Evolutionary conservation across 768 basidiomycete species (phyloP), one percentile per base, ranked within the genome.

Genomic region (Pleurotus giganteus): DNA sequence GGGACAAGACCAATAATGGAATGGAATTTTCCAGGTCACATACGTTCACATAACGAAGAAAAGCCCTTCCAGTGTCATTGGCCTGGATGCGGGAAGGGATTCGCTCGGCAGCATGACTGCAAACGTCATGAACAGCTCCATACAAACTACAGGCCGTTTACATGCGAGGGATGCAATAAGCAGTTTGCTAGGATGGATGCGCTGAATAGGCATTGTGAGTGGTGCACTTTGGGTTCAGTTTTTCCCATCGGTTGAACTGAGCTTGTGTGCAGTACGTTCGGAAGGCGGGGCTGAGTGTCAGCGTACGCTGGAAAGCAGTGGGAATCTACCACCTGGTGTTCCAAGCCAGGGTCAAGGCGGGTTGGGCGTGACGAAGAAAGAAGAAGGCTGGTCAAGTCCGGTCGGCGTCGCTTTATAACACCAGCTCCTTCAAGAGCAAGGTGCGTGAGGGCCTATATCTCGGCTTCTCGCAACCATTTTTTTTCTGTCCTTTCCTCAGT

Each of bases 111-210:
- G 67, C 95, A 97, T 64, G 95, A 98, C 68, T 97, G 95, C 72
- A 98, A 96, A 67, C 83, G 94, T 2, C 96, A 98, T 63, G 95
- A 97, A 69, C 89, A 94, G 60, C 77, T 98, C 37, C 95, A 98
- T 67, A 86, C 91, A 55, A 95, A 96, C 62, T 88, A 93, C 63
- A 76, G 94, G 21, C 94, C 94, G 58, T 96, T 94, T 67, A 88
- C 83, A 11, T 98, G 96, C 64, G 91, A 94, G 7, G 94, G 93
- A 41, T 98, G 95, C 67, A 80, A 82, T 61, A 91, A 94, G 76
- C 91, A 86, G 61, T 98, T 98, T 75, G 94, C 94, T 28, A 71
- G 95, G 57, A 88, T 97, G 82, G 96, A 98, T 69, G 95, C 95
- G 37, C 78, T 98, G 50, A 96, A 96, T 65, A 74, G 95, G 58